These are phyloP conservation scores for Castanopsis chinensis DNA, from an alignment of 306 rosid species.

Conservation along the genomic window DNA sequence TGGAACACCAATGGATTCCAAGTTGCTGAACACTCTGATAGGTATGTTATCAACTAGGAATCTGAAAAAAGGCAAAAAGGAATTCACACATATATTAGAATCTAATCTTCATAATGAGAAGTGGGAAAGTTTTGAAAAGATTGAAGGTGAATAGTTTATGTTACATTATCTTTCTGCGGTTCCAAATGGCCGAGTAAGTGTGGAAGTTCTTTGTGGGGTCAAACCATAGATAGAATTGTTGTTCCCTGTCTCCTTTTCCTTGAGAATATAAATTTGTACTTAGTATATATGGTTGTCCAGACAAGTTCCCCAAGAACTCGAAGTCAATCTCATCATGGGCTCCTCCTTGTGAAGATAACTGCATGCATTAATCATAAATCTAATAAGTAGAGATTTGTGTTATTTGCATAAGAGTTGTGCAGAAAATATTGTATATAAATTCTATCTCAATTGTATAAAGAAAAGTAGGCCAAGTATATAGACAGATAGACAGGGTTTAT, in stretches of 20 bases:
- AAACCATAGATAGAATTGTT: constrained; percentile 53
- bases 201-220: constrained; percentile 56
- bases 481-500: too few species aligned
- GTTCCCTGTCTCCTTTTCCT: constrained; percentile 54
- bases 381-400: not conserved
- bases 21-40: constrained; percentile 37
- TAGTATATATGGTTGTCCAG: constrained; percentile 48
- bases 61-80: constrained; percentile 11
- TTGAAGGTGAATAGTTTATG: not conserved
- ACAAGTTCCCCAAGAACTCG: constrained; percentile 45
- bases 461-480: too few species aligned
- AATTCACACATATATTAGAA: not conserved
- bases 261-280: constrained; percentile 47
- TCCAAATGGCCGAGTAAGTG: constrained; percentile 52
- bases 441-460: too few species aligned
- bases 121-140: too few species aligned
- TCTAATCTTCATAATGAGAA: too few species aligned
- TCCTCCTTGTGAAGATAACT: constrained; percentile 70
- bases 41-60: constrained; percentile 39
- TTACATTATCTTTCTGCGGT: constrained; percentile 43
- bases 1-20: constrained; percentile 31
- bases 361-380: constrained; percentile 26
- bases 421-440: too few species aligned
- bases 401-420: too few species aligned
- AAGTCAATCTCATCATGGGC: constrained; percentile 56